Conservation (phyloP, 495 filamentous ascomycete species). For the Collariella sp. region DNA sequence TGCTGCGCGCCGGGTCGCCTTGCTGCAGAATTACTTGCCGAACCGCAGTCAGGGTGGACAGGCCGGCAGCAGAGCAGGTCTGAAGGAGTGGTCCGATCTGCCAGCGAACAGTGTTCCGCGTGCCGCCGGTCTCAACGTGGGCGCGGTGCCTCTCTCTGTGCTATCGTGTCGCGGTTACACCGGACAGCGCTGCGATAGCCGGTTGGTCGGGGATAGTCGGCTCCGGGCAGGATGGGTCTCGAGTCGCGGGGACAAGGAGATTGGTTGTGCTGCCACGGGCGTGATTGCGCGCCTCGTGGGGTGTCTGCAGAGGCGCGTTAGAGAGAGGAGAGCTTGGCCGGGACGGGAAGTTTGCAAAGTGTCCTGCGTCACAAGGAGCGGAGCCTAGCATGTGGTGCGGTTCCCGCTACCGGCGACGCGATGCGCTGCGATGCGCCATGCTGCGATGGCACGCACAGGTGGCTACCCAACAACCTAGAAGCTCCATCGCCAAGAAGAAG, state of each 20-base stretch:
- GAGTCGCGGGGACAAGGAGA: conserved; percentile 17
- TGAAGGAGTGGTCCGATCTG: conserved; percentile 7
- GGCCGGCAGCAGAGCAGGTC: background rate
- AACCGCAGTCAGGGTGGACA: background rate
- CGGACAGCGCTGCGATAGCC: conserved; percentile 20
- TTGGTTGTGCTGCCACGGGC: conserved; percentile 23
- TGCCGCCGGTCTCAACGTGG: conserved; percentile 21
- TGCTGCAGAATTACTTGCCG: conserved; percentile 8
- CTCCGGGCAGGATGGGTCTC: conserved; percentile 17
- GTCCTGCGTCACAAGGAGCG: conserved; percentile 9
- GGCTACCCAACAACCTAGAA: conserved; percentile 19
- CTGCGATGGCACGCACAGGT: conserved; percentile 2
- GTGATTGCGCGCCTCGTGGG: conserved; percentile 23
- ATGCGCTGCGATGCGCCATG: conserved; percentile 1
- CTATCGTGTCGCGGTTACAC: conserved; percentile 28
- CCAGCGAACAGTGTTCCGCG: conserved; percentile 14
- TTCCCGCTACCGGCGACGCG: conserved; percentile 7
- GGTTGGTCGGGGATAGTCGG: conserved; percentile 27
- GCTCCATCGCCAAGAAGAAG: conserved; percentile 20
- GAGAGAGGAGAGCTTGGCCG: conserved; percentile 17
- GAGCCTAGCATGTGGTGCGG: conserved; percentile 9
- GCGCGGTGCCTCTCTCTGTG: conserved; percentile 21
- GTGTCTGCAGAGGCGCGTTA: conserved; percentile 35
- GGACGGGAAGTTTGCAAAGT: conserved; percentile 1
- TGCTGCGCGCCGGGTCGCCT: conserved; percentile 8